Conservation (phyloP, 345 rosid genomes). For the Ceriops tagal region DNA sequence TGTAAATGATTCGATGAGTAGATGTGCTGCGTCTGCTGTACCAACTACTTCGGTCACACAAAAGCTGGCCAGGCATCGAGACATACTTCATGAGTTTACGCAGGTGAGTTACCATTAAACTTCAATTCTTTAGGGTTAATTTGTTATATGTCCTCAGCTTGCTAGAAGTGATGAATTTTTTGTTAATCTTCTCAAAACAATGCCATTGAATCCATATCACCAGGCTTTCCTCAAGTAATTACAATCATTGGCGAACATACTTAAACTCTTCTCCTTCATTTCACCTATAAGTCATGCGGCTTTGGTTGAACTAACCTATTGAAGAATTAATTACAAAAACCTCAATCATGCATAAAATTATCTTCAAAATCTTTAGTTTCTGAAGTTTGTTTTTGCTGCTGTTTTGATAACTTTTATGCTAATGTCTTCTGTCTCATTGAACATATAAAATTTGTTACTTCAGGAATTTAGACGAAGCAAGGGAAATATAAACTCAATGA, state of each 20-base stretch:
- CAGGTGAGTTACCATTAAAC: slow-evolving; percentile 49
- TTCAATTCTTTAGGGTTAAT: too few species aligned
- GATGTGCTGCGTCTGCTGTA: slow-evolving; percentile 87
- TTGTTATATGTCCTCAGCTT: too few species aligned
- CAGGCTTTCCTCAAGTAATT: background rate
- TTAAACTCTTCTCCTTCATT: background rate
- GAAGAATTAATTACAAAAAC: background rate
- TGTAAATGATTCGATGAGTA: slow-evolving; percentile 85
- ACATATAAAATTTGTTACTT: slow-evolving; percentile 13
- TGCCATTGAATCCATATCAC: too few species aligned
- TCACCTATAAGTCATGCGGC: background rate
- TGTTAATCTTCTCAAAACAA: too few species aligned
- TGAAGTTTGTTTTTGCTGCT: background rate
- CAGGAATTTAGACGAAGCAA: slow-evolving; percentile 90
- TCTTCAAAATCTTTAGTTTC: background rate
- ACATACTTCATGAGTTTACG: slow-evolving; percentile 91
- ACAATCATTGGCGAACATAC: background rate
- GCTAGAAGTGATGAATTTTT: too few species aligned
- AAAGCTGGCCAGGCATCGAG: slow-evolving; percentile 93
- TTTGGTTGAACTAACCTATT: background rate
- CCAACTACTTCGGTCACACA: slow-evolving; percentile 82
- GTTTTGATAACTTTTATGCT: background rate
- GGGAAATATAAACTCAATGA: slow-evolving; percentile 86
- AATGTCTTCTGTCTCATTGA: slow-evolving; percentile 14
- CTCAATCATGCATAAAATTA: background rate